phyloP scores from a whole-genome alignment of 768 basidiomycete genomes.

The Leccinum rimulosum region DNA sequence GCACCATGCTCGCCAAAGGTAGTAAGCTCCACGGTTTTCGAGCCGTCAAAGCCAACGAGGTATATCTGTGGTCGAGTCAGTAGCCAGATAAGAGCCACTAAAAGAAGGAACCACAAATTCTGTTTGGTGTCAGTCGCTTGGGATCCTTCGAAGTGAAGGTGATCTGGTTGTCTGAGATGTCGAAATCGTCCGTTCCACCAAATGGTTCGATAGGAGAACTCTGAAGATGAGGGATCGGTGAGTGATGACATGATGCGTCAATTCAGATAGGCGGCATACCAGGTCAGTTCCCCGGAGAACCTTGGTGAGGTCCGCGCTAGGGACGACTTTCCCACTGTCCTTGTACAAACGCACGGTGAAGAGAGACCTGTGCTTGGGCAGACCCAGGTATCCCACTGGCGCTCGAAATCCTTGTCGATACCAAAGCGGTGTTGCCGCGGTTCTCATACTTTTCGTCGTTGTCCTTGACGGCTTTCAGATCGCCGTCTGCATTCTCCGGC shows the following conservation, averaged over 20 bases:
- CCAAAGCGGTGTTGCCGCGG: slow-evolving; percentile 67
- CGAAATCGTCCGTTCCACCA: slow-evolving; percentile 80
- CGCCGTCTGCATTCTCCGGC: slow-evolving; percentile 70
- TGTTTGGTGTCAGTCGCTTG: slow-evolving; percentile 80
- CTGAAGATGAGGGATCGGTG: slow-evolving; percentile 34
- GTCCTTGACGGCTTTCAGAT: slow-evolving; percentile 62
- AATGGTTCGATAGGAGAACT: slow-evolving; percentile 83
- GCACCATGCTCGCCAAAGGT: slow-evolving; percentile 78
- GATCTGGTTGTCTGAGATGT: slow-evolving; percentile 64
- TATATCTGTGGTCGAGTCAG: slow-evolving; percentile 52
- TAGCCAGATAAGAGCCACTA: neutral
- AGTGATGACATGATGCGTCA: neutral
- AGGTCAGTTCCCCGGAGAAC: slow-evolving; percentile 66
- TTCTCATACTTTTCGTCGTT: slow-evolving; percentile 72
- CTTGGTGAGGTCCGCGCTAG: slow-evolving; percentile 53
- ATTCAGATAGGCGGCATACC: slow-evolving; percentile 40
- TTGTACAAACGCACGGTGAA: slow-evolving; percentile 63
- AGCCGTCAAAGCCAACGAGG: slow-evolving; percentile 56
- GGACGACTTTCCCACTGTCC: slow-evolving; percentile 48
- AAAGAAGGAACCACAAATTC: slow-evolving; percentile 46
- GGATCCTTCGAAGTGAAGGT: slow-evolving; percentile 89
- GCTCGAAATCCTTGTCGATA: slow-evolving; percentile 64
- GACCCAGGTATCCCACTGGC: slow-evolving; percentile 83
- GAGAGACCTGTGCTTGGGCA: slow-evolving; percentile 67
- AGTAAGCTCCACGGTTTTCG: slow-evolving; percentile 65